Percentiles rank a stretch among this genome's conserved stretches.
phyloP scores from a whole-genome alignment of 768 basidiomycete species.

The Atractiella rhizophila region DNA sequence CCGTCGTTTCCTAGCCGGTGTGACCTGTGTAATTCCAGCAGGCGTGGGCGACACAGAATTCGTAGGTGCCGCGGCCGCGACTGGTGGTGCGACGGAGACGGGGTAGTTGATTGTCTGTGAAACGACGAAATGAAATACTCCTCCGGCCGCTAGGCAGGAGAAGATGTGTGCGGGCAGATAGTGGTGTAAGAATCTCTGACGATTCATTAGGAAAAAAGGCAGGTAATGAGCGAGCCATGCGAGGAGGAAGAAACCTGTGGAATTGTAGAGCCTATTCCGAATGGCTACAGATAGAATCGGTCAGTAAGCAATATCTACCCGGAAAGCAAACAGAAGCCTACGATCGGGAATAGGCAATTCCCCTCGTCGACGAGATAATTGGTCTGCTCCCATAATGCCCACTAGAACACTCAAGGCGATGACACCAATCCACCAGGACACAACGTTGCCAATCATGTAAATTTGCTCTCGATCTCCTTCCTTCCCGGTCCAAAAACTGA shows the following conservation, averaged over 20 bases:
- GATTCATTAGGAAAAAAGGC: conserved; percentile 93
- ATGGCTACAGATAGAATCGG: conserved; percentile 32
- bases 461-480: conserved; percentile 66
- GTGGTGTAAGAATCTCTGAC: conserved; percentile 76
- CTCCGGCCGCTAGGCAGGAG: conserved; percentile 58
- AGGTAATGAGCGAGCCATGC: conserved; percentile 88
- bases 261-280: conserved; percentile 83
- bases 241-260: conserved; percentile 77
- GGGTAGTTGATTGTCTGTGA: conserved; percentile 17
- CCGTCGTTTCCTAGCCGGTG: conserved; percentile 16
- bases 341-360: conserved; percentile 64
- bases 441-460: conserved; percentile 78
- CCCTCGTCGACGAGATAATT: conserved; percentile 60
- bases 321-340: conserved; percentile 27
- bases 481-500: conserved; percentile 88
- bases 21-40: neutral
- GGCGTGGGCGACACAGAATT: neutral
- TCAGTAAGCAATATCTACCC: neutral
- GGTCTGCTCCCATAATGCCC: conserved; percentile 70
- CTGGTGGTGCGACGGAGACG: conserved; percentile 11
- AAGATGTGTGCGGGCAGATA: conserved; percentile 91
- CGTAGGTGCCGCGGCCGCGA: neutral
- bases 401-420: conserved; percentile 63
- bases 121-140: conserved; percentile 39
- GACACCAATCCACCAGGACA: conserved; percentile 86